These are phyloP conservation scores for Elaeis guineensis DNA, from an alignment of 176 grass and related monocot genomes.

Conservation along the genomic window DNA sequence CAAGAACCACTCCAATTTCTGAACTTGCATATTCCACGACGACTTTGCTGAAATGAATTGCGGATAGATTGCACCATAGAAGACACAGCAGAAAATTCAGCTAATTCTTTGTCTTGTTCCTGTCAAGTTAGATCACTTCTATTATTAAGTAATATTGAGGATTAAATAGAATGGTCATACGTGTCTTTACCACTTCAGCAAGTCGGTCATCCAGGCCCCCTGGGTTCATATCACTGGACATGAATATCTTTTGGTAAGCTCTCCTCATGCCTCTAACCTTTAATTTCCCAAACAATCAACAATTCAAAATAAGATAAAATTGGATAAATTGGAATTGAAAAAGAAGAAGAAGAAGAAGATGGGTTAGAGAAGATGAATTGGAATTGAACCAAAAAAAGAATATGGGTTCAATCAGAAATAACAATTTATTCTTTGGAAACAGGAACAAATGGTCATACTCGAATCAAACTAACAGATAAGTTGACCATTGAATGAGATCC, in stretches of 20 bases:
- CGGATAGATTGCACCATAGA: constrained; percentile 79
- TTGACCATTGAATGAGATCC: no score
- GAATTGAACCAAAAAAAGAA: no score
- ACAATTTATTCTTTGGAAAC: no score
- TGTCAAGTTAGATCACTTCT: constrained; percentile 24
- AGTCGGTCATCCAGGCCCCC: constrained; percentile 60
- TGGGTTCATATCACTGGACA: constrained; percentile 33
- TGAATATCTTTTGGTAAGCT: constrained; percentile 83
- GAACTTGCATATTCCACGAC: constrained; percentile 89
- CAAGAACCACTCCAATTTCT: constrained; percentile 53
- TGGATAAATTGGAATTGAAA: no score
- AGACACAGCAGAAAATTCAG: constrained; percentile 37
- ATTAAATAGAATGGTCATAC: neutral
- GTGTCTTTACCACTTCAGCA: constrained; percentile 51
- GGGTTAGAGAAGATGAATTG: no score
- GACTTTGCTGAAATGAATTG: constrained; percentile 61
- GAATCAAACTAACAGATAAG: no score
- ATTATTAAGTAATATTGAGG: constrained; percentile 5
- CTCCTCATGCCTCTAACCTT: constrained; percentile 66
- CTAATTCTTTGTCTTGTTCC: constrained; percentile 34
- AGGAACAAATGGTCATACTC: no score
- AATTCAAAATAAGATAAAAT: no score
- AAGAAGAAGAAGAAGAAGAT: no score
- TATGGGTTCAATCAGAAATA: no score
- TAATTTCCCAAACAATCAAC: constrained; percentile 8